Base-by-base conservation (phyloP, 2,329 filamentous ascomycete species). In the Botrytis sinoallii region DNA sequence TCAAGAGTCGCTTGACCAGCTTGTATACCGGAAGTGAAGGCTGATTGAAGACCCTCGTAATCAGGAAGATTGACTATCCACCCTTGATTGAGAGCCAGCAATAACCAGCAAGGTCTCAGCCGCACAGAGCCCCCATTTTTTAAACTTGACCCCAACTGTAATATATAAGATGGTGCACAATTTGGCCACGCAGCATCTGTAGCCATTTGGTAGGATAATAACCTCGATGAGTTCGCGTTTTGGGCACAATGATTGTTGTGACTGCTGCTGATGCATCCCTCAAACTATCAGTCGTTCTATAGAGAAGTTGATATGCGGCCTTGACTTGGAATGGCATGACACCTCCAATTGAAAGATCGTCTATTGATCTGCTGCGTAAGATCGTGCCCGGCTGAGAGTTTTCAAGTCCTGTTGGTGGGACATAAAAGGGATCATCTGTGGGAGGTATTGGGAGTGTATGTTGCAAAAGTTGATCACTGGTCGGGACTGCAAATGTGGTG, bases 171-270 rank as follows among this genome's bases (percentile, higher is more conserved):
- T 55, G 80, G 85, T 75, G 80, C 81, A 7, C 79, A 81, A 35
- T 86, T 81, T 3, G 84, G 77, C 40, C 81, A 79, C 16, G 82
- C 82, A 12, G 83, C 82, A 69, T 85, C 79, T 68, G 84, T 81
- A 0, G 83, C 78, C 8, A 83, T 78, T 73, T 85, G 83, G 73
- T 84, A 85, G 0, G 84, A 86, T 2, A 86, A 75, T 0, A 86
- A 22, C 8, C 35, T 42, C 72, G 14, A 59, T 69, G 29, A 38
- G 60, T 35, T 59, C 14, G 44, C 63, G 44, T 32, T 64, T 3
- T 75, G 6, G 83, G 83, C 6, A 84, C 72, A 12, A 85, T 74
- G 1, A 85, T 78, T 0, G 84, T 85, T 1, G 83, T 79, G 0
- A 84, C 81, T 0, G 84, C 81, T 3, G 80, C 81, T 3, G 82